Percentiles rank a stretch among this genome's conserved stretches.
Conservation (phyloP, 2,329 filamentous ascomycete species). For the Coniella lustricola region DNA sequence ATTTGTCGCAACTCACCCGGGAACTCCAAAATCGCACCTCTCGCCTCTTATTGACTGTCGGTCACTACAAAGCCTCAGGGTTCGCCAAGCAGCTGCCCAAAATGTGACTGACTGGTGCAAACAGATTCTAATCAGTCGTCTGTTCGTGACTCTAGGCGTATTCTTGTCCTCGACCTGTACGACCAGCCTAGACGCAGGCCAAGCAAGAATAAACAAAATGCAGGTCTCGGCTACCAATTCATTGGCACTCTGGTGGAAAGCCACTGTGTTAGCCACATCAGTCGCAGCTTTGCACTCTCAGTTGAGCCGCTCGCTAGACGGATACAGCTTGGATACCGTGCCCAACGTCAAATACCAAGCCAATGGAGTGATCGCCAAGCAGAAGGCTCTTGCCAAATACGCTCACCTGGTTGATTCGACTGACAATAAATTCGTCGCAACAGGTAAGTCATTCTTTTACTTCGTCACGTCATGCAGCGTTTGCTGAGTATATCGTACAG, state of each 20-base stretch:
- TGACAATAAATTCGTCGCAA: slow-evolving; percentile 12
- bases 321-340: slow-evolving; percentile 27
- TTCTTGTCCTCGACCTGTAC: not conserved
- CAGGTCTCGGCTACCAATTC: slow-evolving; percentile 1
- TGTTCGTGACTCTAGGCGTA: too few relatives aligned
- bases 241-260: slow-evolving; percentile 8
- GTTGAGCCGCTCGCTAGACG: not conserved
- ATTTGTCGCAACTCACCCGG: too few relatives aligned
- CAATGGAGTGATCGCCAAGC: slow-evolving; percentile 25
- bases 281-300: slow-evolving; percentile 4
- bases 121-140: too few relatives aligned
- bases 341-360: slow-evolving; percentile 27
- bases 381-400: slow-evolving; percentile 21
- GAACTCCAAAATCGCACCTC: too few relatives aligned
- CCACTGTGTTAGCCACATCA: slow-evolving; percentile 9
- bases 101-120: too few relatives aligned
- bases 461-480: not conserved
- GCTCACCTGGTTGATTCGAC: slow-evolving; percentile 31
- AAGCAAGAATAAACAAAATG: slow-evolving; percentile 4
- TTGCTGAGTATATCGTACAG: slow-evolving; percentile 19
- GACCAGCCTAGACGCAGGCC: not conserved
- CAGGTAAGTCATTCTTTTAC: slow-evolving; percentile 16
- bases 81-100: too few relatives aligned
- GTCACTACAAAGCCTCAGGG: too few relatives aligned
- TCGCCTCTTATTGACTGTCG: too few relatives aligned